These are phyloP conservation scores for Monilinia fructicola DNA, from an alignment of 2,329 filamentous ascomycete genomes.

Conservation along the genomic window DNA sequence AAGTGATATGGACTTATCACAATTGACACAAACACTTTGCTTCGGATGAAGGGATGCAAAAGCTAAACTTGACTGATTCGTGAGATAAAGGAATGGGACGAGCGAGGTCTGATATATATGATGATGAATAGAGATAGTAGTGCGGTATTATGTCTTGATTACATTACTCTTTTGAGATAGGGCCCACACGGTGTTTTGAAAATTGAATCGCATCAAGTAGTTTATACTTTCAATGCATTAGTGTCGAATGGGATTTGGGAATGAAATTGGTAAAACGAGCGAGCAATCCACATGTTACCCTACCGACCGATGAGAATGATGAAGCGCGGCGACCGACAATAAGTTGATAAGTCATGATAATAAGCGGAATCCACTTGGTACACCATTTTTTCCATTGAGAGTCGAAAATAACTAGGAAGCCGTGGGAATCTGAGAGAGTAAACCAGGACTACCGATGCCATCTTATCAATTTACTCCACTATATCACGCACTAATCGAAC, in stretches of 20 bases:
- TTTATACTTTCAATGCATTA: constrained; percentile 20
- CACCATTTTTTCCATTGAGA: background rate
- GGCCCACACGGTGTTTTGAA: constrained; percentile 22
- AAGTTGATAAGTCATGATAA: constrained; percentile 22
- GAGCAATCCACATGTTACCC: constrained; percentile 17
- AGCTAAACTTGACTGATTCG: background rate
- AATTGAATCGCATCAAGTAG: constrained; percentile 1
- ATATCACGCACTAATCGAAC: background rate
- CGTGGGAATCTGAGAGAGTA: background rate
- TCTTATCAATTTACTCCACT: constrained; percentile 21
- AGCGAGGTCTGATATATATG: constrained; percentile 16
- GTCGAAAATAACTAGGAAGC: background rate
- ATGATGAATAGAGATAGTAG: constrained; percentile 9
- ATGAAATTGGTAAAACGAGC: constrained; percentile 18
- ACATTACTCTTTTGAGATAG: constrained; percentile 6
- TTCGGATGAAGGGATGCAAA: background rate
- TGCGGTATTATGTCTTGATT: constrained; percentile 9
- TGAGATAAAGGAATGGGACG: background rate
- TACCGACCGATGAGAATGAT: background rate
- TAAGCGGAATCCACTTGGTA: constrained; percentile 14
- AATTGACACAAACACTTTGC: background rate
- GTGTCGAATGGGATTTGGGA: constrained; percentile 1
- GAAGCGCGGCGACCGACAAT: constrained; percentile 16
- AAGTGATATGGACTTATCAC: constrained; percentile 18
- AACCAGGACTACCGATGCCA: constrained; percentile 19